Percentiles rank a stretch among this genome's conserved stretches.
Evolutionary conservation across 73 alveolate species (phyloP).

Genomic region (Diophrys sp.): DNA sequence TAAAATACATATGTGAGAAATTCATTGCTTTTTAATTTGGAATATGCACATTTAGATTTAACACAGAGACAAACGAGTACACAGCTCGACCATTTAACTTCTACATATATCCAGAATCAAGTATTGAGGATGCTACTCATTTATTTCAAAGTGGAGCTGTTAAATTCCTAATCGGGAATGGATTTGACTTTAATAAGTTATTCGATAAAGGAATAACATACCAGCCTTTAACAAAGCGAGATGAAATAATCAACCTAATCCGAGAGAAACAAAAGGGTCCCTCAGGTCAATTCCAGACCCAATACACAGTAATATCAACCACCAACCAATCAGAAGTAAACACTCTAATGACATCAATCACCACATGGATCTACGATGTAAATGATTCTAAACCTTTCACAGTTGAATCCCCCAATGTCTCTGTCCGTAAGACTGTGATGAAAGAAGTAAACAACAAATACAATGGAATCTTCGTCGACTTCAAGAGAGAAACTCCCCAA

Average conservation of each 20-base stretch:
- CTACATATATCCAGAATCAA: constrained; percentile 39
- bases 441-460: constrained; percentile 5
- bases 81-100: constrained; percentile 55
- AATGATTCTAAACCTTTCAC: constrained; percentile 1
- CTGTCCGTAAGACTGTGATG: constrained; percentile 4
- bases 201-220: constrained; percentile 35
- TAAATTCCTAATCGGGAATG: constrained; percentile 49
- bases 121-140: constrained; percentile 1
- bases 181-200: constrained; percentile 61
- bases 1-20: constrained; percentile 29
- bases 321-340: constrained; percentile 7
- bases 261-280: neutral
- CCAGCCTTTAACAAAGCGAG: neutral
- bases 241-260: neutral
- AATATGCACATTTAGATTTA: constrained; percentile 42
- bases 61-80: constrained; percentile 22
- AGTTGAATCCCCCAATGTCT: neutral
- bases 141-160: constrained; percentile 31
- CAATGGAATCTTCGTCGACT: constrained; percentile 22
- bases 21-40: constrained; percentile 62
- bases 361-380: constrained; percentile 7
- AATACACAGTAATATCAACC: neutral
- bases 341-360: constrained; percentile 2
- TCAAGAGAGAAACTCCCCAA: constrained; percentile 22
- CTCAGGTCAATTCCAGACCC: neutral